A percentile compares a stretch with the other conserved stretches of the same genome.
These are phyloP conservation scores for Cladosporium sp. DNA, from an alignment of 2,329 filamentous ascomycete genomes.

Conservation along the genomic window DNA sequence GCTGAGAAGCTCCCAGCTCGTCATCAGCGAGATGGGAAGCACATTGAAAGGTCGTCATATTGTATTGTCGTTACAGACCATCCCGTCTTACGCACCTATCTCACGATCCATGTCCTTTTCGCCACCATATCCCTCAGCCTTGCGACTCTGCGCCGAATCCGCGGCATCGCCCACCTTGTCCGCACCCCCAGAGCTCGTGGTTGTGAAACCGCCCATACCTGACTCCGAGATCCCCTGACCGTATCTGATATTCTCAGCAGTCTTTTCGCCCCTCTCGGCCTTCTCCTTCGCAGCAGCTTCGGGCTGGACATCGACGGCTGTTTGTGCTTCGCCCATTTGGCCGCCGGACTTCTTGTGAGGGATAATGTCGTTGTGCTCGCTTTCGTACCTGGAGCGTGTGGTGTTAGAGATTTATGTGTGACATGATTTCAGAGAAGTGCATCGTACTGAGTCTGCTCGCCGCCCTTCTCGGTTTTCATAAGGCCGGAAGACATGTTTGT, in stretches of 20 bases:
- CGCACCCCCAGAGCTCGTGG: conserved; percentile 32
- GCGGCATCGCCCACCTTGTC: conserved; percentile 22
- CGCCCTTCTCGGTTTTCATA: conserved; percentile 57
- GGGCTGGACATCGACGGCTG: conserved; percentile 32
- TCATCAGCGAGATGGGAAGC: no score
- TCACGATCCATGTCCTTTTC: conserved; percentile 39
- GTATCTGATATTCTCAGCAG: conserved; percentile 51
- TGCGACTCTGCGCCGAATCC: conserved; percentile 36
- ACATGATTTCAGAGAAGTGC: neutral
- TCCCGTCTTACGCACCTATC: conserved; percentile 44
- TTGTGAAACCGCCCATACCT: conserved; percentile 53
- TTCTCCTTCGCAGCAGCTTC: conserved; percentile 30
- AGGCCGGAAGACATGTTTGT: conserved; percentile 49
- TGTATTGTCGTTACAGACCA: conserved; percentile 23
- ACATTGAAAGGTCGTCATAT: no score
- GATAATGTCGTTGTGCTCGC: conserved; percentile 46
- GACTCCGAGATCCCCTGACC: conserved; percentile 54
- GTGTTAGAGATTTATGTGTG: neutral
- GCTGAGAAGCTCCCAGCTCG: no score
- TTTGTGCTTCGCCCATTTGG: conserved; percentile 45
- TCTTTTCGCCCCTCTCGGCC: conserved; percentile 39
- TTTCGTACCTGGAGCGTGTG: conserved; percentile 51
- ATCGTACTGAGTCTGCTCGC: conserved; percentile 55
- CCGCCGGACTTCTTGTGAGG: conserved; percentile 53
- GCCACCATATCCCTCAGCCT: conserved; percentile 36